Evolutionary conservation across 2,329 filamentous ascomycete species (phyloP), one percentile per base, ranked within the genome.

Genomic region (Rugonectria rugulosa): DNA sequence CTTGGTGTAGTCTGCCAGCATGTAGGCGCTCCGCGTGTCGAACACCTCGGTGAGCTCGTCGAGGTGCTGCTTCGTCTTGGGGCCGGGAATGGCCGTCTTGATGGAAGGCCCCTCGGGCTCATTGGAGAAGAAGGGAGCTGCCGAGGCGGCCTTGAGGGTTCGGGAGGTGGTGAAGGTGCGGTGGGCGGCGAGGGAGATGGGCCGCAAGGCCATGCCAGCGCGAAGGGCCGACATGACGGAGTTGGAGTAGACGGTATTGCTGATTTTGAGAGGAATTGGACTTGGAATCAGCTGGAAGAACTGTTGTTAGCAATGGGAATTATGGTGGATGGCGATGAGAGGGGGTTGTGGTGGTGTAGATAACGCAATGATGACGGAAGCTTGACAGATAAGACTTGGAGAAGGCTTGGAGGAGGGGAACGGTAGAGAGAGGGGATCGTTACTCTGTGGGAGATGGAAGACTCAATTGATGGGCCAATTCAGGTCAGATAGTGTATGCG

Each of bases 21-120:
- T 90, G 80, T 95, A 96, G 78, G 94, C 77, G 75, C 88, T 92
- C 59, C 92, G 84, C 5, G 90, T 94, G 73, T 96, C 92, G 70
- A 95, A 96, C 56, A 96, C 89, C 70, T 87, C 79, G 75, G 89
- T 79, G 60, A 96, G 83, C 72, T 91, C 85, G 59, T 86, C 79
- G 61, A 90, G 86, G 45, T 84, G 82, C 66, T 86, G 82, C 77
- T 87, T 82, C 73, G 88, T 87, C 77, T 88, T 83, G 31, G 91
- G 91, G 1, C 92, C 92, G 1, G 92, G 92, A 53, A 96, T 89
- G 40, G 77, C 74, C 20, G 81, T 83, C 76, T 82, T 83, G 67
- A 86, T 70, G 4, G 77, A 68, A 23, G 84, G 84, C 21, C 70
- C 77, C 23, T 77, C 72, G 37, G 83, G 83, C 75, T 87, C 84